phyloP scores from a whole-genome alignment of 139 green algal genomes.

The Chlamydomonas schloesseri region DNA sequence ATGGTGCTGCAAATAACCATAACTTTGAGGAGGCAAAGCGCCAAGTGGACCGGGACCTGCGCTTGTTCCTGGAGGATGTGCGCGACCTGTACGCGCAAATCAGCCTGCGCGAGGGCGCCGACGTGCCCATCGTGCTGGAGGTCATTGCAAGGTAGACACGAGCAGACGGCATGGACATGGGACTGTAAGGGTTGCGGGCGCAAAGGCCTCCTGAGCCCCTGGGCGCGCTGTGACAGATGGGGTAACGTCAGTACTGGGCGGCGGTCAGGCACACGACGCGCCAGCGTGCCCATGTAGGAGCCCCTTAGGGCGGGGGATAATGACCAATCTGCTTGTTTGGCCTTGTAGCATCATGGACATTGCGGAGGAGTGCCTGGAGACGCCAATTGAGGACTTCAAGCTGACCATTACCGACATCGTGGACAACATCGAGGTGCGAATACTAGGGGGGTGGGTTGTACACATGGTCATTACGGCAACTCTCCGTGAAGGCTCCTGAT shows the following conservation, averaged over 20 bases:
- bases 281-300: too few species aligned
- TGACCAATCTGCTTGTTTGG: not conserved
- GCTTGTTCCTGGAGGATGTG: slow-evolving; percentile 37
- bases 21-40: slow-evolving; percentile 41
- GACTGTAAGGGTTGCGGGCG: not conserved
- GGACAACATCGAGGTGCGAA: slow-evolving; percentile 72
- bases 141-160: slow-evolving; percentile 31
- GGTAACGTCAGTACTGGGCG: not conserved
- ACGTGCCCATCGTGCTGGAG: slow-evolving; percentile 48
- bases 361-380: slow-evolving; percentile 72
- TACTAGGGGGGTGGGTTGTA: too few species aligned
- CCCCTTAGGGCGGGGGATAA: too few species aligned
- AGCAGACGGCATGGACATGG: too few species aligned
- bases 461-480: too few species aligned
- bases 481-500: too few species aligned
- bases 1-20: slow-evolving; percentile 10
- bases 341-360: slow-evolving; percentile 55
- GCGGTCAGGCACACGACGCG: too few species aligned
- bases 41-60: slow-evolving; percentile 45
- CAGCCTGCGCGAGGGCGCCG: slow-evolving; percentile 33
- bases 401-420: slow-evolving; percentile 73
- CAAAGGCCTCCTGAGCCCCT: too few species aligned
- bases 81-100: slow-evolving; percentile 37
- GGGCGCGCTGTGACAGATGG: too few species aligned
- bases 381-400: slow-evolving; percentile 71